Percentiles rank a stretch among this genome's conserved stretches.
Evolutionary conservation across 495 filamentous ascomycete species (phyloP).

Genomic region (Pseudevernia furfuracea): DNA sequence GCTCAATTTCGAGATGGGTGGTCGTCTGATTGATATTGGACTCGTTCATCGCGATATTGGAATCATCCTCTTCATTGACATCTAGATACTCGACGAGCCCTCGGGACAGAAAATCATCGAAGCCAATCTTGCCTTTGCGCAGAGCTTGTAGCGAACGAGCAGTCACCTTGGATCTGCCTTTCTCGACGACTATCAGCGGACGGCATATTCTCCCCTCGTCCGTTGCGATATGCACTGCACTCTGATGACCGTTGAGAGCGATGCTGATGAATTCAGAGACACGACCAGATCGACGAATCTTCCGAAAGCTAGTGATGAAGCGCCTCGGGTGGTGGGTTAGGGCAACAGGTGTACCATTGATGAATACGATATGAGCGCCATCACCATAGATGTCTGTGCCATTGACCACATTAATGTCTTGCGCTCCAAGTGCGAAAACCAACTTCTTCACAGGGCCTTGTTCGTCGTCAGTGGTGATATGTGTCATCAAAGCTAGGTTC

Average conservation of each 20-base stretch:
- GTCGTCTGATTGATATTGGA: conserved; percentile 68
- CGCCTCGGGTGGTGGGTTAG: conserved; percentile 72
- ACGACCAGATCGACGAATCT: conserved; percentile 74
- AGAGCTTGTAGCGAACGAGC: conserved; percentile 67
- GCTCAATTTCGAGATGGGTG: conserved; percentile 95
- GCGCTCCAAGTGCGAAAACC: conserved; percentile 68
- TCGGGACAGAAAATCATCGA: conserved; percentile 84
- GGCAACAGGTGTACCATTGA: conserved; percentile 89
- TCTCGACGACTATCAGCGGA: conserved; percentile 88
- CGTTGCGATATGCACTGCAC: conserved; percentile 87
- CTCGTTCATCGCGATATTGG: conserved; percentile 84
- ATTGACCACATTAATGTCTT: conserved; percentile 63
- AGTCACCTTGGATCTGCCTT: conserved; percentile 69
- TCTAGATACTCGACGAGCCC: conserved; percentile 94
- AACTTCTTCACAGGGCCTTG: conserved; percentile 78
- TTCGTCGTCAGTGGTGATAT: conserved; percentile 93
- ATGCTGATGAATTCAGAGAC: conserved; percentile 94
- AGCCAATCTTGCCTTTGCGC: conserved; percentile 70
- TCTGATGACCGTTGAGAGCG: conserved; percentile 85
- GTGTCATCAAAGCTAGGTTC: conserved; percentile 97
- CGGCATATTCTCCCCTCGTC: conserved; percentile 95
- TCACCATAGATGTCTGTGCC: conserved; percentile 76
- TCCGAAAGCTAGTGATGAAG: conserved; percentile 76
- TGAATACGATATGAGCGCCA: conserved; percentile 82
- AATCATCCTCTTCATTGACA: conserved; percentile 97